phyloP scores from a whole-genome alignment of 495 filamentous ascomycete genomes.

The Penicillium soppii region DNA sequence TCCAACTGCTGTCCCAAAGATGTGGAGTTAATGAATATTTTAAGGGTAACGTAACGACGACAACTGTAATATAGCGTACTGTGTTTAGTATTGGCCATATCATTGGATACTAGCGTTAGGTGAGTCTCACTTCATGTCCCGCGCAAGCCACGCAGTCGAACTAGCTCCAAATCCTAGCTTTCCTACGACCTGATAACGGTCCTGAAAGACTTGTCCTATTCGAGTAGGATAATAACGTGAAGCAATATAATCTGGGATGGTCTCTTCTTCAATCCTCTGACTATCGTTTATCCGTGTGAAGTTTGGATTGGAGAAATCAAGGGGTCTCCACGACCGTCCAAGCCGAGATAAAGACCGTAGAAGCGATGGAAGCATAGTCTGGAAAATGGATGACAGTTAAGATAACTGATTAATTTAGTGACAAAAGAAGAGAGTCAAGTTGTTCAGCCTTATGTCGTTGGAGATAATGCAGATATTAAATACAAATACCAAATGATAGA shows the following conservation, averaged over 20 bases:
- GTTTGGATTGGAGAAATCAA: slow-evolving; percentile 23
- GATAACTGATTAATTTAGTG: no score
- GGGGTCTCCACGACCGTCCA: slow-evolving; percentile 19
- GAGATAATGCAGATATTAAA: no score
- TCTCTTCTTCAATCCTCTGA: slow-evolving; percentile 22
- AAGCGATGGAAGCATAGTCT: slow-evolving; percentile 17
- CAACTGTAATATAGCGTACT: slow-evolving; percentile 14
- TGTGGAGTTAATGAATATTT: slow-evolving; percentile 29
- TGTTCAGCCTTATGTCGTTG: no score
- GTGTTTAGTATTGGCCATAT: no score
- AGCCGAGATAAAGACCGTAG: slow-evolving; percentile 19
- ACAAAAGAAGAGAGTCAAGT: neutral
- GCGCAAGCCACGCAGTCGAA: slow-evolving; percentile 38
- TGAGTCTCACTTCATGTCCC: slow-evolving; percentile 32
- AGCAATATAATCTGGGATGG: slow-evolving; percentile 29
- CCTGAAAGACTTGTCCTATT: slow-evolving; percentile 36
- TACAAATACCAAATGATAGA: no score
- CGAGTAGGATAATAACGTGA: slow-evolving; percentile 33
- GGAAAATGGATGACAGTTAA: no score
- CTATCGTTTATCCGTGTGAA: slow-evolving; percentile 7
- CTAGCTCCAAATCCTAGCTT: slow-evolving; percentile 39
- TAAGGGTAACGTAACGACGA: slow-evolving; percentile 33
- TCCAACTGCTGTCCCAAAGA: slow-evolving; percentile 21
- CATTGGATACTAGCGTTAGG: neutral
- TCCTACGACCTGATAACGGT: slow-evolving; percentile 35